Evolutionary conservation across 108 stramenopile genomes (phyloP), one percentile per base, ranked within the genome.

Genomic region (Stephanodiscus triporus): DNA sequence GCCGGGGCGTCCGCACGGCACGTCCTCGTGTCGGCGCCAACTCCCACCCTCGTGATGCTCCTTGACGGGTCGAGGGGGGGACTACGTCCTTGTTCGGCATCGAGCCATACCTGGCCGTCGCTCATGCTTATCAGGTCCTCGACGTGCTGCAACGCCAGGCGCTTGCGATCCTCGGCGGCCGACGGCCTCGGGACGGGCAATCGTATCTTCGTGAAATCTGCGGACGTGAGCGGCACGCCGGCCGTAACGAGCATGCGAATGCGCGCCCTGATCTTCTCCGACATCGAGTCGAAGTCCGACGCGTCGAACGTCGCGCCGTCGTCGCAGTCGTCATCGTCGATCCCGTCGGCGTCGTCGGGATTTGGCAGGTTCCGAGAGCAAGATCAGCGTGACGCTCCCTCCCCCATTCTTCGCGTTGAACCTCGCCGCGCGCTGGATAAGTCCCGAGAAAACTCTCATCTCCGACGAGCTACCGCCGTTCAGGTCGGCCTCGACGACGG

Each of bases 51-150:
- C 40, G 95, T 96, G 34, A 96, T 78, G 53, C 88, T 89, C 37
- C 90, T 77, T 65, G 91, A 89, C 38, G 93, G 88, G 66, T 96
- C 92, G 70, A 96, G 70, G 27, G 92, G 78, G 13, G 95, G 95
- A 26, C 73, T 70, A 60, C 88, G 87, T 54, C 90, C 91, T 4
- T 27, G 30, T 20, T 73, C 67, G 48, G 72, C 86, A 55, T 91
- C 89, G 11, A 94, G 66, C 89, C 90, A 95, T 5, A 91, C 82
- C 72, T 96, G 95, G 23, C 95, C 95, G 70, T 96, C 95, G 19
- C 90, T 90, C 95, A 96, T 96, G 55, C 90, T 91, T 43, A 96
- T 96, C 58, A 96, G 67, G 62, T 96, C 95, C 70, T 96, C 95
- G 8, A 92, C 83, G 65, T 93, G 92, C 65, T 93, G 91, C 20